Evolutionary conservation across 345 rosid genomes (phyloP).

Genomic region (Atalantia buxifolia): DNA sequence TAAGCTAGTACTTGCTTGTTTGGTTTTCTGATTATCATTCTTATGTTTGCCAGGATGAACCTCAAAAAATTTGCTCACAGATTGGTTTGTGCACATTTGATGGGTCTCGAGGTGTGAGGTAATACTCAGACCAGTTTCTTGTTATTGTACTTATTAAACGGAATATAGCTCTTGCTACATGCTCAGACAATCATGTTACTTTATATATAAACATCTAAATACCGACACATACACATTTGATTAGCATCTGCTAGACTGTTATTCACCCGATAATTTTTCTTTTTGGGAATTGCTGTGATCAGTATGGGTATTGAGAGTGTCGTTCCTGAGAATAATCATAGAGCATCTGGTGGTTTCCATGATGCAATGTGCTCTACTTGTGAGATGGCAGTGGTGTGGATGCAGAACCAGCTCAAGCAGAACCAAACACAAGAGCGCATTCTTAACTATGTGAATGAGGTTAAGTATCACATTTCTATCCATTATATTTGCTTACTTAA

Average conservation of each 20-base stretch:
- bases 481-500: constrained; percentile 21
- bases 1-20: not conserved
- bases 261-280: not conserved
- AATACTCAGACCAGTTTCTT: not conserved
- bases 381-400: constrained; percentile 71
- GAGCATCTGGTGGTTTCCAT: constrained; percentile 23
- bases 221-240: not conserved
- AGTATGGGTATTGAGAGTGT: constrained; percentile 64
- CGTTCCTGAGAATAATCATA: constrained; percentile 32
- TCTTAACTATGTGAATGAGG: constrained; percentile 53
- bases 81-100: constrained; percentile 64
- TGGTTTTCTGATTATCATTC: not conserved
- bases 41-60: constrained; percentile 43
- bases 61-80: constrained; percentile 54
- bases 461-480: constrained; percentile 4
- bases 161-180: not conserved
- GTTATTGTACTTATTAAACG: not conserved
- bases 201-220: not conserved
- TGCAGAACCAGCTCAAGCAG: constrained; percentile 56
- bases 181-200: not conserved
- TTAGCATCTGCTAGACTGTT: not conserved
- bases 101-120: constrained; percentile 60
- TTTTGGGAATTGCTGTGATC: constrained; percentile 9
- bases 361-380: constrained; percentile 61
- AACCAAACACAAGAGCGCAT: constrained; percentile 52